Evolutionary conservation across 2,329 filamentous ascomycete species (phyloP), one percentile per base, ranked within the genome.

Genomic region (Beauveria varroae): DNA sequence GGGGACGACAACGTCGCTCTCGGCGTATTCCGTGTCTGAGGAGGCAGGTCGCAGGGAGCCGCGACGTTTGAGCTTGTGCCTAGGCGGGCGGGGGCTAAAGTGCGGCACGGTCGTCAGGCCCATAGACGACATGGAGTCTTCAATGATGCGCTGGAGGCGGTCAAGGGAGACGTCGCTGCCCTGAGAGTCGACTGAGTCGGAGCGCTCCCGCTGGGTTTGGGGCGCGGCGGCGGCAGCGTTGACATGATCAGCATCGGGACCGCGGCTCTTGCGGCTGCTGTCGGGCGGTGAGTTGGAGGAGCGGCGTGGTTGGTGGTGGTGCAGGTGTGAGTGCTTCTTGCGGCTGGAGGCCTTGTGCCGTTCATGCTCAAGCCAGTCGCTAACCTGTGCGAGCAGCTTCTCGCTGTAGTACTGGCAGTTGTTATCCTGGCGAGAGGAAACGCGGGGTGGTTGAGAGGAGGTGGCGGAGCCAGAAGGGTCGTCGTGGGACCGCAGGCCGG

Each of bases 21-120:
- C 93, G 18, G 85, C 77, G 66, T 88, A 90, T 62, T 98, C 93
- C 0, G 92, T 96, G 67, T 97, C 93, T 0, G 91, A 95, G 4
- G 89, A 91, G 5, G 80, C 81, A 1, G 78, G 75, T 16, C 77
- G 79, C 68, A 76, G 75, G 22, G 72, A 74, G 55, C 65, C 70
- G 44, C 73, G 71, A 68, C 66, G 79, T 67, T 68, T 74, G 68
- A 63, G 74, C 68, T 69, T 79, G 73, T 71, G 64, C 71, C 72
- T 49, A 64, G 68, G 74, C 68, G 78, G 78, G 22, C 79, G 79
- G 10, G 79, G 74, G 52, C 72, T 74, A 55, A 78, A 72, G 30
- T 77, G 75, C 2, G 81, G 77, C 7, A 80, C 67, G 2, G 75
- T 71, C 41, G 70, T 76, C 22, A 86, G 69, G 0, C 82, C 83